Conservation (phyloP, 225 moss, liverwort and hornwort genomes). For the Bryum argenteum region DNA sequence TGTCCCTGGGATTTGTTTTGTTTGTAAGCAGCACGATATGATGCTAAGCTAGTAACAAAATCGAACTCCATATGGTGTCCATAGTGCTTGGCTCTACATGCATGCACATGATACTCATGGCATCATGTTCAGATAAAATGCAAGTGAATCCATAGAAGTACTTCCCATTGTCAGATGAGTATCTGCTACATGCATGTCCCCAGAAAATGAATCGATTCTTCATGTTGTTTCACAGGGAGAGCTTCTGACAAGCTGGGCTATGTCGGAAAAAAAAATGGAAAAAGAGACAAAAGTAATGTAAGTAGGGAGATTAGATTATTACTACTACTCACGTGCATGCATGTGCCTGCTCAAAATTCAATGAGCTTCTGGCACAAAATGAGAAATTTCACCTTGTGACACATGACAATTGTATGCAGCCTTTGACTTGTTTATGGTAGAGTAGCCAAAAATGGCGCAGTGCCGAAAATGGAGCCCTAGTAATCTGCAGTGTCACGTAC, state of each 20-base stretch:
- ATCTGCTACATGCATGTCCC: not conserved
- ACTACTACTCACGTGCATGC: not conserved
- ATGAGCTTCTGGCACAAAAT: not conserved
- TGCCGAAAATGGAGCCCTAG: no score
- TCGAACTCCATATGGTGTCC: not conserved
- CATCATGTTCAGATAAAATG: not conserved
- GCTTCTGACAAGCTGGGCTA: not conserved
- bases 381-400: no score
- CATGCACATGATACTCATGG: not conserved
- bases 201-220: not conserved
- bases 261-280: no score
- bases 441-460: no score
- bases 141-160: not conserved
- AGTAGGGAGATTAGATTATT: constrained; percentile 3
- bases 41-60: no score
- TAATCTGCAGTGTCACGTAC: no score
- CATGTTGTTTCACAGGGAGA: no score
- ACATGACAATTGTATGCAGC: no score
- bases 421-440: no score
- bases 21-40: no score
- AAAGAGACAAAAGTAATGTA: not conserved
- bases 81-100: not conserved
- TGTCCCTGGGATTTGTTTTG: no score
- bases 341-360: constrained; percentile 22
- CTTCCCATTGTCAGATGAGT: not conserved